Base-by-base conservation (phyloP, 768 basidiomycete genomes). In the Naematelia encephala region DNA sequence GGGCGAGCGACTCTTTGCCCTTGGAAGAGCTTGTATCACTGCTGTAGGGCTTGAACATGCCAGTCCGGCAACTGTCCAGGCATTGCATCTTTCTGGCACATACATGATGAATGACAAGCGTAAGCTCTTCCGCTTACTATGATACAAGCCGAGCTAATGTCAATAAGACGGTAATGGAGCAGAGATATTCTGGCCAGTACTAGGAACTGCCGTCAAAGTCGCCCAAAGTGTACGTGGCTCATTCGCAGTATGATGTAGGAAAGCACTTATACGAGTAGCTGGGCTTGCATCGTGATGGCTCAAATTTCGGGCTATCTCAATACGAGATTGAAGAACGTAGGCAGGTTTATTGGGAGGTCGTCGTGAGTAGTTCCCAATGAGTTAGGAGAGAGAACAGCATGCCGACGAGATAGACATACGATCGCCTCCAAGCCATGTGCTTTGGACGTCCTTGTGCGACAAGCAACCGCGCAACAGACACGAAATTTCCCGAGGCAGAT, bases 261-360 rank as follows among this genome's bases (percentile, higher is more conserved):
- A 14, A 2, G 21, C 1, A 51, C 61, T 67, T 54, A 71, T 42
- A 8, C n/a, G 4, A 45, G n/a, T 16, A 71, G 69, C 68, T 77
- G n/a, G 76, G 76, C 2, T 51, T 77, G 1, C 76, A 77, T 62
- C 68, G 76, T 10, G 74, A 77, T 61, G 75, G 73, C 12, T 57
- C 69, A 10, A 27, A 58, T 1, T 77, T 74, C 26, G 74, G 70
- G 3, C 58, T 77, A 10, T 73, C 74, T 1, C 50, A 54, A 4
- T 63, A 68, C 28, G 76, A 77, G 47, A 61, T 67, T 5, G 73
- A 70, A 45, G 72, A 72, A 44, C 56, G 76, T 22, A 57, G 76
- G 4, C 66, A 68, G 39, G 69, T 75, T 4, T 75, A 71, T 63
- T 77, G 74, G 74, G 76, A 77, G 54, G 51, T 74, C 21, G 62